A percentile compares a stretch with the other conserved stretches of the same genome.
These are phyloP conservation scores for Penicillium italicum DNA, from an alignment of 2,329 filamentous ascomycete genomes.

Conservation along the genomic window DNA sequence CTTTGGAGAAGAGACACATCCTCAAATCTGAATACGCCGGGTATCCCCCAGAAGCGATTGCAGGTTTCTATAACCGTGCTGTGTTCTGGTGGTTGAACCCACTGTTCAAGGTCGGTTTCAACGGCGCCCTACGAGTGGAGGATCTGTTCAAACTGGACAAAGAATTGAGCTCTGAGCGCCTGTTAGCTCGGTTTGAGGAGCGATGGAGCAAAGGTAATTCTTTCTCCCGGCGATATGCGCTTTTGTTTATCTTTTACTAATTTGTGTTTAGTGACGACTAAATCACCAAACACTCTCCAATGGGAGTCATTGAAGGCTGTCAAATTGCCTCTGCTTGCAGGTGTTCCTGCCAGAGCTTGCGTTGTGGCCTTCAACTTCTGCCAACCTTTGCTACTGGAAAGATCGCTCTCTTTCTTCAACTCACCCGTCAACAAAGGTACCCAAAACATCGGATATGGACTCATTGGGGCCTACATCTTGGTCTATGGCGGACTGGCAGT, in stretches of 20 bases:
- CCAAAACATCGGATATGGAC: slow-evolving; percentile 40
- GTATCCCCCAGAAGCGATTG: slow-evolving; percentile 51
- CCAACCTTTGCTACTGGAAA: slow-evolving; percentile 39
- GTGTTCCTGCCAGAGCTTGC: slow-evolving; percentile 32
- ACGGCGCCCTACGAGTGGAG: slow-evolving; percentile 41
- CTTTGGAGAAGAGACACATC: slow-evolving; percentile 44
- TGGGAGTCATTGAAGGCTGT: slow-evolving; percentile 30
- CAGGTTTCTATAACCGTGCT: slow-evolving; percentile 47
- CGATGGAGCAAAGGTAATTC: slow-evolving; percentile 41
- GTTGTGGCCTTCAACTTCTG: slow-evolving; percentile 38
- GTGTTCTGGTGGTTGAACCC: slow-evolving; percentile 56
- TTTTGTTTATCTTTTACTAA: slow-evolving; percentile 10
- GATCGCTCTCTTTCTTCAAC: slow-evolving; percentile 34
- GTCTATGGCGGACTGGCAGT: slow-evolving; percentile 39
- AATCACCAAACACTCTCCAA: slow-evolving; percentile 30
- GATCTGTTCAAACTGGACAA: slow-evolving; percentile 48
- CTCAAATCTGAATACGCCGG: slow-evolving; percentile 38
- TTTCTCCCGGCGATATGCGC: background rate
- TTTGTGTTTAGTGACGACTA: slow-evolving; percentile 21
- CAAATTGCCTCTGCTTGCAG: slow-evolving; percentile 35
- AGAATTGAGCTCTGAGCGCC: slow-evolving; percentile 40
- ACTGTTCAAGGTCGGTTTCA: slow-evolving; percentile 50
- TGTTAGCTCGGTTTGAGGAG: slow-evolving; percentile 38
- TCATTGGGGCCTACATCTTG: slow-evolving; percentile 44
- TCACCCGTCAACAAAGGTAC: slow-evolving; percentile 27